phyloP scores from a whole-genome alignment of 225 moss, liverwort and hornwort species.

The Rhytidiadelphus loreus region DNA sequence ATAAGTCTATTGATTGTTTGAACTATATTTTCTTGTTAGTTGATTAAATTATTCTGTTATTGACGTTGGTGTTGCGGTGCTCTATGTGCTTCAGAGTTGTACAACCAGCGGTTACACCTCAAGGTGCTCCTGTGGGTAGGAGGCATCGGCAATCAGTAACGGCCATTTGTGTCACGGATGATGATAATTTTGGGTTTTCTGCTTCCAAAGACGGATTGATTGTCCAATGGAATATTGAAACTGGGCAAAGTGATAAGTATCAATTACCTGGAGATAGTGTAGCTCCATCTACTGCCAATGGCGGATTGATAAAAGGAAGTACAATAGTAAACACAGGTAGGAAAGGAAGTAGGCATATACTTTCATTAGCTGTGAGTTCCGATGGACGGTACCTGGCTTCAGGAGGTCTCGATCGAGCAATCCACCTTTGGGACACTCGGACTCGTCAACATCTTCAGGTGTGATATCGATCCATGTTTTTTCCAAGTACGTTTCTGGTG shows the following conservation, averaged over 20 bases:
- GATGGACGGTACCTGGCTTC: slow-evolving; percentile 91
- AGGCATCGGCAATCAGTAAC: slow-evolving; percentile 92
- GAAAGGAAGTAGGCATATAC: slow-evolving; percentile 78
- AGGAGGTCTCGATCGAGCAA: slow-evolving; percentile 76
- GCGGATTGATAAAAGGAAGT: slow-evolving; percentile 25
- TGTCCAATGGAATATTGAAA: slow-evolving; percentile 83
- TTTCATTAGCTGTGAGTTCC: slow-evolving; percentile 82
- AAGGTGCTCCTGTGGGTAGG: slow-evolving; percentile 60
- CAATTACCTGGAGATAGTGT: slow-evolving; percentile 42
- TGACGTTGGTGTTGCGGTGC: not conserved
- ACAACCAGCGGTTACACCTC: slow-evolving; percentile 21
- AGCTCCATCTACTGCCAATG: slow-evolving; percentile 52
- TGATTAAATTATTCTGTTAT: not conserved
- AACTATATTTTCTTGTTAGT: not conserved
- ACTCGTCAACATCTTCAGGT: slow-evolving; percentile 88
- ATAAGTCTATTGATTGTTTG: not conserved
- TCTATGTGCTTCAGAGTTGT: slow-evolving; percentile 48
- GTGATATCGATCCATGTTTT: not conserved
- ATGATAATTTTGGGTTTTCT: slow-evolving; percentile 78
- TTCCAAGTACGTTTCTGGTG: not conserved
- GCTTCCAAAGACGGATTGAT: slow-evolving; percentile 94
- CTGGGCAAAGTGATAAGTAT: slow-evolving; percentile 79
- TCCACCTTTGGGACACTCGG: slow-evolving; percentile 94
- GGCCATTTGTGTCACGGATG: slow-evolving; percentile 65
- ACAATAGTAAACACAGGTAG: slow-evolving; percentile 22